Evolutionary conservation across 1,139 yeast genomes (phyloP).

Genomic region (Taphrina wiesneri): DNA sequence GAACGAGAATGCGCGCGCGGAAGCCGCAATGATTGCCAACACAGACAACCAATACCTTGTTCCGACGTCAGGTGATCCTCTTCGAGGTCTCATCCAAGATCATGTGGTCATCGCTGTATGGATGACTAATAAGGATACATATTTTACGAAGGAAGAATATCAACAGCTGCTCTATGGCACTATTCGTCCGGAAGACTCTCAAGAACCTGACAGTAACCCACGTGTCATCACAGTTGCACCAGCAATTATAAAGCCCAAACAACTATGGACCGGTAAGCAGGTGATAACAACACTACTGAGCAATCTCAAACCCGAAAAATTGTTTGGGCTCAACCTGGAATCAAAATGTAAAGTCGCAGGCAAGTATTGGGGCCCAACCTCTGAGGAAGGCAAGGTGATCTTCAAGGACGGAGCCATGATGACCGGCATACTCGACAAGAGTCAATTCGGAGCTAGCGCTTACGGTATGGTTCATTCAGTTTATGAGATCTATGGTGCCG

Average conservation of each 20-base stretch:
- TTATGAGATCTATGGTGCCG: slow-evolving; percentile 93
- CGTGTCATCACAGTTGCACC: slow-evolving; percentile 85
- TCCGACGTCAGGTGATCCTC: slow-evolving; percentile 97
- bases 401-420: slow-evolving; percentile 84
- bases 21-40: slow-evolving; percentile 90
- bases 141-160: slow-evolving; percentile 85
- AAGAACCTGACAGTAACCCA: slow-evolving; percentile 41
- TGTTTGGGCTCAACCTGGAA: slow-evolving; percentile 84
- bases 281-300: slow-evolving; percentile 78
- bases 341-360: slow-evolving; percentile 88
- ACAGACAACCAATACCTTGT: slow-evolving; percentile 97
- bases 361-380: slow-evolving; percentile 89
- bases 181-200: slow-evolving; percentile 87
- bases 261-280: slow-evolving; percentile 99
- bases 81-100: slow-evolving; percentile 98
- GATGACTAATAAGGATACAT: slow-evolving; percentile 89
- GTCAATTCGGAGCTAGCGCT: slow-evolving; percentile 97
- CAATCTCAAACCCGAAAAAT: slow-evolving; percentile 46
- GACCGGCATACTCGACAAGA: slow-evolving; percentile 92
- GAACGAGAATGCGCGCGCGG: slow-evolving; percentile 95
- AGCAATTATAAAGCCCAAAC: slow-evolving; percentile 78
- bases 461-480: slow-evolving; percentile 95
- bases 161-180: slow-evolving; percentile 94
- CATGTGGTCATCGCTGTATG: slow-evolving; percentile 99
- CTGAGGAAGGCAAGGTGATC: slow-evolving; percentile 80